A percentile compares a stretch with the other conserved stretches of the same genome.
Evolutionary conservation across 805 yeast species (phyloP).

Genomic region (Pichia pseudocactophila): DNA sequence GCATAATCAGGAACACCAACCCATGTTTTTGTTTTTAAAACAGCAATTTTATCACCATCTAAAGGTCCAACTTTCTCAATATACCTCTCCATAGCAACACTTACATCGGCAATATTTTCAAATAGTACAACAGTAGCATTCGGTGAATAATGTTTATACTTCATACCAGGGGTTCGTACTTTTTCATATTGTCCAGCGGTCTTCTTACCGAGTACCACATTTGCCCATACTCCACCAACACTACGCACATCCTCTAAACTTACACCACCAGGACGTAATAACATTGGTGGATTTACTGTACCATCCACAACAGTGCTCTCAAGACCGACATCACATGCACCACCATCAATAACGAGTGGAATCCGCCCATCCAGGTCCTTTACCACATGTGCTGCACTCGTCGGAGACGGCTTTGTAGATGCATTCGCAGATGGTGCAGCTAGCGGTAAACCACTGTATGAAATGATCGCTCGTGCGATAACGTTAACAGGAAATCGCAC

Average conservation of each 20-base stretch:
- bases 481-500: constrained; percentile 84
- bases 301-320: constrained; percentile 96
- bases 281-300: constrained; percentile 70
- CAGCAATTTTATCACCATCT: constrained; percentile 36
- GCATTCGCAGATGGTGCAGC: constrained; percentile 99
- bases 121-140: constrained; percentile 71
- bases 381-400: constrained; percentile 76
- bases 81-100: constrained; percentile 24
- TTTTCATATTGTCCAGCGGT: constrained; percentile 58
- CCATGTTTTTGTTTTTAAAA: constrained; percentile 38
- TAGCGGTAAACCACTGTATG: constrained; percentile 73
- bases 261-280: constrained; percentile 91
- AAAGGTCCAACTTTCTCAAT: constrained; percentile 5
- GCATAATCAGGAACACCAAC: constrained; percentile 9
- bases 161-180: constrained; percentile 96
- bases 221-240: constrained; percentile 54
- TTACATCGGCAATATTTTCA: constrained; percentile 39
- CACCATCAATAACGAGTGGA: constrained; percentile 86
- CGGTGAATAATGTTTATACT: constrained; percentile 92
- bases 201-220: constrained; percentile 54
- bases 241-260: constrained; percentile 63
- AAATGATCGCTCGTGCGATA: constrained; percentile 83
- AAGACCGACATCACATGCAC: constrained; percentile 78
- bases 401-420: constrained; percentile 91
- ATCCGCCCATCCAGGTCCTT: constrained; percentile 73